A percentile compares a stretch with the other conserved stretches of the same genome.
These are phyloP conservation scores for Fusarium lyarnte DNA, from an alignment of 2,329 filamentous ascomycete genomes.

Conservation along the genomic window DNA sequence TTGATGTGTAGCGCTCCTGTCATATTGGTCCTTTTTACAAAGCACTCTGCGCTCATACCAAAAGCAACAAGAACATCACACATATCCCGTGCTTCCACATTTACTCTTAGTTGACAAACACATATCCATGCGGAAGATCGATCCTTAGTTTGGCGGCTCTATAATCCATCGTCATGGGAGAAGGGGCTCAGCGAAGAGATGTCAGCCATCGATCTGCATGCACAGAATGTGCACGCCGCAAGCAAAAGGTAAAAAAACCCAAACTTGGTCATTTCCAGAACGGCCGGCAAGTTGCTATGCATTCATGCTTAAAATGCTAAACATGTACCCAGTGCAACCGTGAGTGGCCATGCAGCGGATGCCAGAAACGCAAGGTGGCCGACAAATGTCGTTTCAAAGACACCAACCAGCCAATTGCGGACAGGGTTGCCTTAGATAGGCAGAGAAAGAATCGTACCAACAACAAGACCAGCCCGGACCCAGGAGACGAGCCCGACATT, in stretches of 20 bases:
- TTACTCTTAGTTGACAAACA: not conserved
- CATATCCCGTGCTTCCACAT: not conserved
- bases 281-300: not conserved
- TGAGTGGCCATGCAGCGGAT: constrained; percentile 53
- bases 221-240: constrained; percentile 54
- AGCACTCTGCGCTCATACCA: not conserved
- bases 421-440: constrained; percentile 34
- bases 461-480: constrained; percentile 26
- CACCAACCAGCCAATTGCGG: constrained; percentile 33
- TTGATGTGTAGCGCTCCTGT: constrained; percentile 1
- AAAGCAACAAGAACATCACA: not conserved
- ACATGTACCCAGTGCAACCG: constrained; percentile 48
- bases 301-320: constrained; percentile 11
- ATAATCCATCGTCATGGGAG: constrained; percentile 24
- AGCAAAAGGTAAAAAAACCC: constrained; percentile 48
- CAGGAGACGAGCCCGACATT: constrained; percentile 27
- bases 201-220: constrained; percentile 50
- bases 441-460: constrained; percentile 40
- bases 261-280: not conserved
- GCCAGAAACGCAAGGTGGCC: constrained; percentile 52
- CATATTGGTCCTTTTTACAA: not conserved
- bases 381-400: constrained; percentile 49
- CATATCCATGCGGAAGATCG: not conserved
- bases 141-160: not conserved
- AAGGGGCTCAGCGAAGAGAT: constrained; percentile 24